These are phyloP conservation scores for Musa troglodytarum DNA, from an alignment of 176 grass and related monocot genomes.

Conservation along the genomic window DNA sequence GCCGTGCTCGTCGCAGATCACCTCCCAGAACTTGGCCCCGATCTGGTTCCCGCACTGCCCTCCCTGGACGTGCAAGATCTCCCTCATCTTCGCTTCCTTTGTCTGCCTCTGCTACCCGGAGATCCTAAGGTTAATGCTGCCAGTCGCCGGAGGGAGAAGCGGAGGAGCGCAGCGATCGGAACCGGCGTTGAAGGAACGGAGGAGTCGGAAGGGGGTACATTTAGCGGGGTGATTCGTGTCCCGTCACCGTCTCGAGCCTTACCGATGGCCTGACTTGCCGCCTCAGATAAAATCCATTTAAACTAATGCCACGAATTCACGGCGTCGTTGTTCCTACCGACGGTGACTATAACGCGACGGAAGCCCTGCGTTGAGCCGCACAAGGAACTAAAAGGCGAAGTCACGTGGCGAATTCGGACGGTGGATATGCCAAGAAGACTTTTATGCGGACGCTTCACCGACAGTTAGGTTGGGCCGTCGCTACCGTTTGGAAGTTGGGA, in stretches of 20 bases:
- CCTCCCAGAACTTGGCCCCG: constrained; percentile 27
- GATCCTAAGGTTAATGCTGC: not conserved
- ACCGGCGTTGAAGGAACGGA: not conserved
- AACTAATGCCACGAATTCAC: no score
- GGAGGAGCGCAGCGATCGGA: constrained; percentile 20
- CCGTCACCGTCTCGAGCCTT: not conserved
- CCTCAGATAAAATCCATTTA: no score
- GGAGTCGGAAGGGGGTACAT: not conserved
- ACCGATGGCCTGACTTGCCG: not conserved
- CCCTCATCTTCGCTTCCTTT: not conserved
- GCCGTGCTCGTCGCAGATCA: constrained; percentile 21
- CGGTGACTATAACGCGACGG: no score
- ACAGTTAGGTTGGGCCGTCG: not conserved
- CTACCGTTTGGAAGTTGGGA: no score
- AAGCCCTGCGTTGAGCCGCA: no score
- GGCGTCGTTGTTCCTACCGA: no score
- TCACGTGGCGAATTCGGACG: no score
- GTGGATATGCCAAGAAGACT: not conserved
- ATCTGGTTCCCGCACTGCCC: constrained; percentile 25
- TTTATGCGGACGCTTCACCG: not conserved
- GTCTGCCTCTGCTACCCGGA: not conserved
- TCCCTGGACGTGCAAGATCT: constrained; percentile 13
- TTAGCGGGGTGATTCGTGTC: not conserved
- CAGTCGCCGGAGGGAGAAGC: constrained; percentile 21
- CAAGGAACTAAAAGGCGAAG: no score